A percentile compares a stretch with the other conserved stretches of the same genome.
phyloP scores from a whole-genome alignment of 1,284 basidiomycete species.

The Ceratobasidium sp. region DNA sequence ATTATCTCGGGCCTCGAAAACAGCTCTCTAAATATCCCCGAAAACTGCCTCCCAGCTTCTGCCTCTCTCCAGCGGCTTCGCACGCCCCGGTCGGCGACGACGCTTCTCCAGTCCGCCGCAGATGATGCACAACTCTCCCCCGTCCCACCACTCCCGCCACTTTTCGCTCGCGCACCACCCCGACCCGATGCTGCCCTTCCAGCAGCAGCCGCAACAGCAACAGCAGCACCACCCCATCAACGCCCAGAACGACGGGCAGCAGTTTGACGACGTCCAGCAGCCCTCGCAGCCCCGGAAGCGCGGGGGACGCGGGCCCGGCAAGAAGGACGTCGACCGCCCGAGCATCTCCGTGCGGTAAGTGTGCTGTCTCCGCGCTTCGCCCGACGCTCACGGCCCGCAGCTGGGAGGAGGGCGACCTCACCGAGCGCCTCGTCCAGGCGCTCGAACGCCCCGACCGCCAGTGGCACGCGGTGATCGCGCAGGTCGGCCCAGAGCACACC shows the following conservation, averaged over 20 bases:
- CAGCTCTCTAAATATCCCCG: background rate
- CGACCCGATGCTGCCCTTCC: slow-evolving; percentile 31
- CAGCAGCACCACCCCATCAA: slow-evolving; percentile 1
- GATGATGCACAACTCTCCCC: slow-evolving; percentile 40
- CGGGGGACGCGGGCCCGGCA: slow-evolving; percentile 47
- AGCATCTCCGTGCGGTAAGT: slow-evolving; percentile 47
- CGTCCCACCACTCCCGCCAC: slow-evolving; percentile 30
- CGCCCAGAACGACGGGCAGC: slow-evolving; percentile 1
- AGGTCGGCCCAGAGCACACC: slow-evolving; percentile 42
- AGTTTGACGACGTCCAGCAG: slow-evolving; percentile 14
- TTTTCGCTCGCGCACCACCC: slow-evolving; percentile 8
- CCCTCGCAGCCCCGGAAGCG: slow-evolving; percentile 39
- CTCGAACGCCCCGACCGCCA: slow-evolving; percentile 45
- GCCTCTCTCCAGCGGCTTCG: slow-evolving; percentile 33
- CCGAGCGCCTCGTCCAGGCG: slow-evolving; percentile 46
- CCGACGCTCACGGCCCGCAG: slow-evolving; percentile 22
- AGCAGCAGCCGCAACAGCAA: slow-evolving; percentile 24
- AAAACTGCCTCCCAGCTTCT: slow-evolving; percentile 1
- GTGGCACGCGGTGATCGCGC: slow-evolving; percentile 47
- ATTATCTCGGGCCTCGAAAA: background rate
- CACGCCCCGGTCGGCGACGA: slow-evolving; percentile 37
- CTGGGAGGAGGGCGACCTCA: slow-evolving; percentile 48
- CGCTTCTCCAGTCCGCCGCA: slow-evolving; percentile 38
- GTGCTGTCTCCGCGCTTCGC: background rate
- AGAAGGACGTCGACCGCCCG: slow-evolving; percentile 47